Conservation (phyloP, 768 basidiomycete species). For the Mycena polygramma region DNA sequence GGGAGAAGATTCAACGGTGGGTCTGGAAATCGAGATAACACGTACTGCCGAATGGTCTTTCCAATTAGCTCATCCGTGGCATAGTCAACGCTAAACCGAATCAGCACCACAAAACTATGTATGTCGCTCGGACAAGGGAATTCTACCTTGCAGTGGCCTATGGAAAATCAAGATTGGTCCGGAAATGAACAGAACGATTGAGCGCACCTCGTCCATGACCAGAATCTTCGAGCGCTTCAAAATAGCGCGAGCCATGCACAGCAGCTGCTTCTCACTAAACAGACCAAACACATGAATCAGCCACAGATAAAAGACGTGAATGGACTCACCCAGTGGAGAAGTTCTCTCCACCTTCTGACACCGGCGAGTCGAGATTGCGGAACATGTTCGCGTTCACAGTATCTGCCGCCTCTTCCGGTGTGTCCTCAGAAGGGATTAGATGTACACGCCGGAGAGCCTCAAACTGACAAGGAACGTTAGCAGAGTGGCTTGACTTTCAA, state of each 20-base stretch:
- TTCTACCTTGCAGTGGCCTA: conserved; percentile 77
- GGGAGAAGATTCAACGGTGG: not conserved
- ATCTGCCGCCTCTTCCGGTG: conserved; percentile 55
- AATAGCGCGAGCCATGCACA: conserved; percentile 91
- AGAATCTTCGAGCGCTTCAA: conserved; percentile 80
- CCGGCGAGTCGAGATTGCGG: conserved; percentile 77
- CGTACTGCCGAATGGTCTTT: conserved; percentile 66
- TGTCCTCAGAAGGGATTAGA: conserved; percentile 73
- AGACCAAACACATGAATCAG: no score
- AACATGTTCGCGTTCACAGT: conserved; percentile 81
- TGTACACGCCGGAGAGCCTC: conserved; percentile 87
- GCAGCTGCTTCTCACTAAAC: conserved; percentile 76
- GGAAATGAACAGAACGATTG: not conserved
- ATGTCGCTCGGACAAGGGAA: no score
- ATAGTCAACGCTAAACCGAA: conserved; percentile 17
- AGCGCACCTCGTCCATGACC: conserved; percentile 85
- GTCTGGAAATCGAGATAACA: not conserved
- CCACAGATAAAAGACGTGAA: not conserved
- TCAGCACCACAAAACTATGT: no score
- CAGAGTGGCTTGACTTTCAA: no score
- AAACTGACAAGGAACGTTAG: conserved; percentile 58
- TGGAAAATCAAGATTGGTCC: not conserved
- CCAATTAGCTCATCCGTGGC: conserved; percentile 86
- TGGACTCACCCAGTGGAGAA: conserved; percentile 81
- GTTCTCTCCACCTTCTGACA: conserved; percentile 90